A percentile compares a stretch with the other conserved stretches of the same genome.
Evolutionary conservation across 2,329 filamentous ascomycete species (phyloP).

Genomic region (Trichoderma sp.): DNA sequence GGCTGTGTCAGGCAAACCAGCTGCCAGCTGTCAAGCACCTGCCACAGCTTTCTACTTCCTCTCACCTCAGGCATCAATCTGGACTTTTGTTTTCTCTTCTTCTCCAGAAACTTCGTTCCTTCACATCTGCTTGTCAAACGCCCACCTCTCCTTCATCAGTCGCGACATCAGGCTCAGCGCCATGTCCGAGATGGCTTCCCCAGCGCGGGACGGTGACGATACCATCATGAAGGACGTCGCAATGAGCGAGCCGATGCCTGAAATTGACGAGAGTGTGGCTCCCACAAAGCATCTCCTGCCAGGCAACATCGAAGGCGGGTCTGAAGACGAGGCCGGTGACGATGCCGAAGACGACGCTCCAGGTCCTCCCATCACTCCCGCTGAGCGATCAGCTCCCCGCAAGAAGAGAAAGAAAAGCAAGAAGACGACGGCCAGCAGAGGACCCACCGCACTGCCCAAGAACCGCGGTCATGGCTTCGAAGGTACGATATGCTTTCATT

Average conservation of each 20-base stretch:
- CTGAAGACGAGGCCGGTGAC: background rate
- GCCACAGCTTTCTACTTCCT: background rate
- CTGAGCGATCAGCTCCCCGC: background rate
- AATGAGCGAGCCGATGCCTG: background rate
- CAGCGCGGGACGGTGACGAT: background rate
- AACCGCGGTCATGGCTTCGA: constrained; percentile 69
- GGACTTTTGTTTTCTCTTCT: background rate
- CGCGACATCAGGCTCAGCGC: background rate
- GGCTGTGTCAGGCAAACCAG: background rate
- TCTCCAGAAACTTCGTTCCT: too few species aligned
- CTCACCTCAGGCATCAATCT: background rate
- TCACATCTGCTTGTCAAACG: too few species aligned
- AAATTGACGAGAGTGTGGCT: background rate
- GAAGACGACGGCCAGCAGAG: constrained; percentile 37
- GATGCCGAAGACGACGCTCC: background rate
- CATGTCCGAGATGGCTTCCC: background rate
- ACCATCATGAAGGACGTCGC: background rate
- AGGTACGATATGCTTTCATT: constrained; percentile 44
- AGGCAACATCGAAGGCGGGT: background rate
- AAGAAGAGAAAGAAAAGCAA: constrained; percentile 34
- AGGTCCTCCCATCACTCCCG: background rate
- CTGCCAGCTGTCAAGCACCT: constrained; percentile 14
- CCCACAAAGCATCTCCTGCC: background rate
- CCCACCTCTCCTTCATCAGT: background rate
- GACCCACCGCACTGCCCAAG: constrained; percentile 47